These are phyloP conservation scores for Clathrus columnatus DNA, from an alignment of 768 basidiomycete genomes.

Conservation along the genomic window DNA sequence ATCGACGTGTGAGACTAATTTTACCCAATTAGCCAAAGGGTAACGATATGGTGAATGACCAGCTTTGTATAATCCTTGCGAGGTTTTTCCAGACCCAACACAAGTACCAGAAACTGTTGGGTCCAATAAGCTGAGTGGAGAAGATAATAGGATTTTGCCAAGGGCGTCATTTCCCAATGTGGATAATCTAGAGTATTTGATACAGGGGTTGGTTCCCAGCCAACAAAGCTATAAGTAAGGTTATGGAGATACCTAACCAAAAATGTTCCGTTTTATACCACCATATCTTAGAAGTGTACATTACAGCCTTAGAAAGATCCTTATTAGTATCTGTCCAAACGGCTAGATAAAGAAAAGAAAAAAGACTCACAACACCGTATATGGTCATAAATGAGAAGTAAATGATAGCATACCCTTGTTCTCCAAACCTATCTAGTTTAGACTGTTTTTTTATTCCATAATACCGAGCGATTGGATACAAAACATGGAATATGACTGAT, in stretches of 20 bases:
- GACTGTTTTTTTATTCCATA: slow-evolving; percentile 57
- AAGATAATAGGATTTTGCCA: slow-evolving; percentile 88
- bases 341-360: no score
- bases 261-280: slow-evolving; percentile 81
- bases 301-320: no score
- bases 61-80: slow-evolving; percentile 86
- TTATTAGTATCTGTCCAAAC: no score
- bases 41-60: slow-evolving; percentile 85
- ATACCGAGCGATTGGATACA: slow-evolving; percentile 55
- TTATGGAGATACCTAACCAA: slow-evolving; percentile 57
- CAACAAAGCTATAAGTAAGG: background rate
- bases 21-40: slow-evolving; percentile 89
- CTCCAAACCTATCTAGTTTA: slow-evolving; percentile 80
- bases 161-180: slow-evolving; percentile 76
- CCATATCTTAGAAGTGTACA: slow-evolving; percentile 36
- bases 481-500: slow-evolving; percentile 52
- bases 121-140: slow-evolving; percentile 92
- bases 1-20: slow-evolving; percentile 8
- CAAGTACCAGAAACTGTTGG: slow-evolving; percentile 85
- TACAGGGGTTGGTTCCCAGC: background rate
- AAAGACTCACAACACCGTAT: slow-evolving; percentile 67
- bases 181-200: slow-evolving; percentile 56
- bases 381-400: slow-evolving; percentile 67
- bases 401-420: slow-evolving; percentile 80
- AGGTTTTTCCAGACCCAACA: slow-evolving; percentile 86